These are phyloP conservation scores for Aspergillus homomorphus DNA, from an alignment of 495 filamentous ascomycete species.

Conservation along the genomic window DNA sequence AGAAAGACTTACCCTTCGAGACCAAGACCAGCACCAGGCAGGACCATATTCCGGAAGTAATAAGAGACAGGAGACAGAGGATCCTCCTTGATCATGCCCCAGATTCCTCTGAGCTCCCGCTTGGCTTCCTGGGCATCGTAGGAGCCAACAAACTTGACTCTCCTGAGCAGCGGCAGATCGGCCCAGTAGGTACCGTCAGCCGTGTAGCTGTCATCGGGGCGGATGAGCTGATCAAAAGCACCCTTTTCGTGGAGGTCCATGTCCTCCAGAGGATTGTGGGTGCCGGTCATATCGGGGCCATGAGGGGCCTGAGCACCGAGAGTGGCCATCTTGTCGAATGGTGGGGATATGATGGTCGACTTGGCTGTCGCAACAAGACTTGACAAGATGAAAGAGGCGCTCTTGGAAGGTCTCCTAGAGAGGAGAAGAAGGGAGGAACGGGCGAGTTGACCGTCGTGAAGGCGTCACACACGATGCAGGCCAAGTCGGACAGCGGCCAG, in stretches of 20 bases:
- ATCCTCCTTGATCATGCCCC: slow-evolving; percentile 74
- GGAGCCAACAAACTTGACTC: slow-evolving; percentile 66
- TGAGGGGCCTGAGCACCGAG: slow-evolving; percentile 55
- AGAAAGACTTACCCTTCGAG: slow-evolving; percentile 65
- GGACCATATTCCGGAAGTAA: slow-evolving; percentile 82
- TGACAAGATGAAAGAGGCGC: slow-evolving; percentile 8
- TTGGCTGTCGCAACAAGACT: slow-evolving; percentile 17
- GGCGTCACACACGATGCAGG: slow-evolving; percentile 23
- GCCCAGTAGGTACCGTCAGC: slow-evolving; percentile 85
- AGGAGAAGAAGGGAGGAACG: slow-evolving; percentile 1
- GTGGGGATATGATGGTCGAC: slow-evolving; percentile 1
- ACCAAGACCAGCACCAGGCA: slow-evolving; percentile 83
- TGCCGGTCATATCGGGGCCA: slow-evolving; percentile 53
- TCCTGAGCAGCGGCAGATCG: slow-evolving; percentile 64
- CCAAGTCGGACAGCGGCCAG: slow-evolving; percentile 24
- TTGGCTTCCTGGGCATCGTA: slow-evolving; percentile 63
- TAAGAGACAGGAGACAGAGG: slow-evolving; percentile 75
- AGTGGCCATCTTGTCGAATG: slow-evolving; percentile 41
- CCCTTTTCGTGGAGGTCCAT: slow-evolving; percentile 62
- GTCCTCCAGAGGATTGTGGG: slow-evolving; percentile 48
- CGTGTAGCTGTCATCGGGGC: slow-evolving; percentile 80
- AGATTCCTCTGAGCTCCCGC: slow-evolving; percentile 63
- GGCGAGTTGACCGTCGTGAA: slow-evolving; percentile 16
- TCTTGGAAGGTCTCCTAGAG: slow-evolving; percentile 6
- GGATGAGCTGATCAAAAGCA: slow-evolving; percentile 71